A percentile compares a stretch with the other conserved stretches of the same genome.
These are phyloP conservation scores for Populus trichocarpa DNA, from an alignment of 441 rosid genomes.

Conservation along the genomic window DNA sequence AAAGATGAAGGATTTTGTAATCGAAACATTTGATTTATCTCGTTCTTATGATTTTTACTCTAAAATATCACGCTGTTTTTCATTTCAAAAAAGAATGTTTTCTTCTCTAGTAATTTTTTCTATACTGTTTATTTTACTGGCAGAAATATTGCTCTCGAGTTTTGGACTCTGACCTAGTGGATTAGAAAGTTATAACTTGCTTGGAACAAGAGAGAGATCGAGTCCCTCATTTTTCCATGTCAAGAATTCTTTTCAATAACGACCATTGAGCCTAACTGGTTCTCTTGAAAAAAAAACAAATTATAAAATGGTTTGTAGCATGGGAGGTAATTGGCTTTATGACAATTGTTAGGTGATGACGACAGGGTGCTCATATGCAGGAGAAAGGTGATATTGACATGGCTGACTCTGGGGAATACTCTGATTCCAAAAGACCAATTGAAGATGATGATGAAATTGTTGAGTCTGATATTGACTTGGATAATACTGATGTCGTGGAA, in stretches of 20 bases:
- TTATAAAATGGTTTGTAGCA: background rate
- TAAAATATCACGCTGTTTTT: too few species aligned
- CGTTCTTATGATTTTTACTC: too few species aligned
- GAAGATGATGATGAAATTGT: conserved; percentile 65
- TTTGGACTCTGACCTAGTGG: background rate
- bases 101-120: background rate
- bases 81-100: too few species aligned
- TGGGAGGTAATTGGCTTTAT: background rate
- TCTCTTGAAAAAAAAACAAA: background rate
- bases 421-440: conserved; percentile 30
- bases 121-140: background rate
- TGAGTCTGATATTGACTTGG: conserved; percentile 87
- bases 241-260: too few species aligned
- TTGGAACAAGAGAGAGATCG: background rate
- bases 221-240: too few species aligned
- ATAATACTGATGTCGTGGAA: conserved; percentile 64
- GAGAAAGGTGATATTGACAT: conserved; percentile 34
- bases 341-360: background rate
- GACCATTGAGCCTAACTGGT: background rate
- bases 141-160: background rate
- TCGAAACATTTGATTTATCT: too few species aligned
- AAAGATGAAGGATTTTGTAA: too few species aligned
- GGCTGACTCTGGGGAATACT: conserved; percentile 29
- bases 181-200: background rate
- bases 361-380: conserved; percentile 24